Evolutionary conservation across 2,329 filamentous ascomycete genomes (phyloP).

Genomic region (Exophiala spinifera): DNA sequence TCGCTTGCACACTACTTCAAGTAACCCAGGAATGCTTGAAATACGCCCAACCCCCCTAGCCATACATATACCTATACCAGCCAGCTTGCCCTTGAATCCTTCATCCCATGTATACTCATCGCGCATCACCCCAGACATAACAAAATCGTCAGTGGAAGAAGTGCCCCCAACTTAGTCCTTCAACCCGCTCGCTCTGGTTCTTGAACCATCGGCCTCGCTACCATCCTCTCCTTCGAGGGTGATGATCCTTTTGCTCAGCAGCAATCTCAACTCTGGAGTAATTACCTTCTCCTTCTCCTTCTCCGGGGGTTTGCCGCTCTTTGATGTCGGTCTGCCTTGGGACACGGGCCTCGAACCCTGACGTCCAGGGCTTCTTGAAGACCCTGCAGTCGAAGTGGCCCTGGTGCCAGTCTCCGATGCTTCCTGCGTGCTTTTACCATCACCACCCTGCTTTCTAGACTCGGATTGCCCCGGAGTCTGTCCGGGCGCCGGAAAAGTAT

Average conservation of each 20-base stretch:
- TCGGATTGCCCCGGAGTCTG: conserved; percentile 6
- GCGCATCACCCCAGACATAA: no score
- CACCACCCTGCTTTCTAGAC: conserved; percentile 13
- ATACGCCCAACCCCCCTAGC: no score
- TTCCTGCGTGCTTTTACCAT: neutral
- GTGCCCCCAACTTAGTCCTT: conserved; percentile 13
- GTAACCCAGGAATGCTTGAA: no score
- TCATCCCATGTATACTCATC: no score
- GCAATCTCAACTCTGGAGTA: conserved; percentile 58
- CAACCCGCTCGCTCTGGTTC: conserved; percentile 24
- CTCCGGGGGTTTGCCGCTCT: conserved; percentile 24
- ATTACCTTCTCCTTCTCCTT: conserved; percentile 51
- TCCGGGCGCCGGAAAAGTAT: conserved; percentile 68
- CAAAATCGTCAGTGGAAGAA: no score
- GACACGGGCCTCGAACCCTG: neutral
- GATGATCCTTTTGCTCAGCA: conserved; percentile 61
- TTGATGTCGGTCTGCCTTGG: conserved; percentile 15
- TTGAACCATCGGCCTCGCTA: conserved; percentile 2
- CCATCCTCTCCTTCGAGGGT: conserved; percentile 41
- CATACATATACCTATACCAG: no score
- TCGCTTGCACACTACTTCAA: no score
- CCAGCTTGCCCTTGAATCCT: no score
- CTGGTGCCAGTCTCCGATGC: conserved; percentile 3
- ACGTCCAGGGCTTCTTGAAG: neutral
- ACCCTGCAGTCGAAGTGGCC: neutral